A percentile compares a stretch with the other conserved stretches of the same genome.
These are phyloP conservation scores for Cicer arietinum DNA, from an alignment of 306 rosid species.

Conservation along the genomic window DNA sequence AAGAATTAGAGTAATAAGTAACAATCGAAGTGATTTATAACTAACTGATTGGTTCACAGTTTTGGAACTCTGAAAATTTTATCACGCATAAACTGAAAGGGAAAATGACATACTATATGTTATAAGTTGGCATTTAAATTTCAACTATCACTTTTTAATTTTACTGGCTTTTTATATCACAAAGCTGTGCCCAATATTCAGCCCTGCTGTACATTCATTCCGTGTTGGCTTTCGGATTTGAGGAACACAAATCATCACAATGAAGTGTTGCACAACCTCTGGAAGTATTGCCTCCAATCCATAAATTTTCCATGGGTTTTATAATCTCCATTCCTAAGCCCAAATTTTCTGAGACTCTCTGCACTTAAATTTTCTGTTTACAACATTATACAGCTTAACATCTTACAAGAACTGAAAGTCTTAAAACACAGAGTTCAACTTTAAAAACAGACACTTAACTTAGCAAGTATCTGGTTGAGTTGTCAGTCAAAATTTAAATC, in stretches of 20 bases:
- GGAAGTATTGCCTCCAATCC: neutral
- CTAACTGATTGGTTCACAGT: no score
- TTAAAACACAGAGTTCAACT: neutral
- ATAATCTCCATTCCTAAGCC: neutral
- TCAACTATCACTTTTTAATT: neutral
- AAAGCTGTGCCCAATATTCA: neutral
- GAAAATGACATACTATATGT: neutral
- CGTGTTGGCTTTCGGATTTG: neutral
- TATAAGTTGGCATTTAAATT: neutral
- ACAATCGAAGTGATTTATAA: no score
- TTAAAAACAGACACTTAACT: neutral
- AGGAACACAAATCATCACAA: slow-evolving; percentile 15
- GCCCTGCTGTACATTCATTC: neutral
- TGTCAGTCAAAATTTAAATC: neutral
- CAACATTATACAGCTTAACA: slow-evolving; percentile 4
- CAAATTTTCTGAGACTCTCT: neutral
- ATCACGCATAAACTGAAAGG: no score
- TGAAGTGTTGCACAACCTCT: neutral
- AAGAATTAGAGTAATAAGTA: no score
- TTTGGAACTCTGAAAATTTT: no score
- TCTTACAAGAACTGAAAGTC: neutral
- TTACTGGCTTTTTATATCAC: neutral
- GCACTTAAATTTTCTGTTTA: neutral
- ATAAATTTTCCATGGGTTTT: neutral
- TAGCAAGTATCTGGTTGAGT: neutral